A percentile compares a stretch with the other conserved stretches of the same genome.
Conservation (phyloP, 129 eudicot species). For the Flaveria trinervia region DNA sequence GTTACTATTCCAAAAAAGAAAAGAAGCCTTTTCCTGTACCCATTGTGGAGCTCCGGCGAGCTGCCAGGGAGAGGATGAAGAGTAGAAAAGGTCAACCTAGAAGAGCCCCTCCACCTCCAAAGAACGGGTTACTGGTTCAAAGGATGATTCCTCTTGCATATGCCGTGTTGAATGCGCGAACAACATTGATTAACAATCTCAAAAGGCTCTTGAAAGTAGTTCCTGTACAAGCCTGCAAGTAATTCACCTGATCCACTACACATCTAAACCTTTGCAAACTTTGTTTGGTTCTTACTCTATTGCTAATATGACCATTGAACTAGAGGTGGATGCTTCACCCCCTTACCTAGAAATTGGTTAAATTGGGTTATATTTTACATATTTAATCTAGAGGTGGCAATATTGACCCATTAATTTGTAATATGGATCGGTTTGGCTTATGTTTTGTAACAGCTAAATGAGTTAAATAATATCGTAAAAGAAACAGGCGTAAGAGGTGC, state of each 20-base stretch:
- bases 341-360: neutral
- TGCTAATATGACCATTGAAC: neutral
- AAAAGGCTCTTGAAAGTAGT: constrained; percentile 77
- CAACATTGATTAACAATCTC: constrained; percentile 70
- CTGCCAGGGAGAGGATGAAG: constrained; percentile 88
- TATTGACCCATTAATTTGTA: neutral
- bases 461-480: neutral
- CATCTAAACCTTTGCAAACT: constrained; percentile 14
- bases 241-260: constrained; percentile 35
- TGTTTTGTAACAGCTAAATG: constrained; percentile 8
- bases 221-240: constrained; percentile 90
- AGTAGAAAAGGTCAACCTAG: constrained; percentile 61
- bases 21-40: constrained; percentile 94
- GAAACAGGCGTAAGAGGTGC: neutral
- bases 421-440: neutral
- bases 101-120: constrained; percentile 76
- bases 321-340: neutral
- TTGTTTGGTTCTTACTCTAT: neutral
- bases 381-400: neutral
- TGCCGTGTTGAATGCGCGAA: constrained; percentile 71
- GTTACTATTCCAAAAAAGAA: constrained; percentile 68
- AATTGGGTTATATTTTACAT: neutral
- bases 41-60: constrained; percentile 83
- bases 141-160: constrained; percentile 84
- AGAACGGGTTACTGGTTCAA: constrained; percentile 70